Evolutionary conservation across 73 alveolate species (phyloP), one percentile per base, ranked within the genome.

Genomic region (Paramecium tetraurelia): DNA sequence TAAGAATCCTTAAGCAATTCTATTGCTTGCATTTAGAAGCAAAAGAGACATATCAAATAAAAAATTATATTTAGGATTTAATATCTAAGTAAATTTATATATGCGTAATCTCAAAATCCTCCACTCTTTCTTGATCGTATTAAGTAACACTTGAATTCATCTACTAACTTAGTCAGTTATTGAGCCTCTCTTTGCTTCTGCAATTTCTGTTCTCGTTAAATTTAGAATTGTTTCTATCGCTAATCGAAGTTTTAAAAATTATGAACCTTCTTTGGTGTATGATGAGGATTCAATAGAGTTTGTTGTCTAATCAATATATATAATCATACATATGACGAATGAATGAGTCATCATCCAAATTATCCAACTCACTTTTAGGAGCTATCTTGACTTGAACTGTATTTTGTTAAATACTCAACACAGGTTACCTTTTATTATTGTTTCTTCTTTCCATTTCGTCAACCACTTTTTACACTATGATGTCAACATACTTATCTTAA

Each of bases 1-100:
- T 20, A 76, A 16, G 89, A 76, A 76, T 36, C 89, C 89, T 76
- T 76, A 20, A 29, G 89, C 89, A 18, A 76, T 36, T 40, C 89
- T 76, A 40, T 76, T 76, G 69, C 89, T 76, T 18, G 89, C 89
- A 76, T 76, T 76, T 40, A 76, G 46, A 21, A 76, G 59, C 46
- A 76, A 22, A 29, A 76, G 89, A 76, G 70, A 36, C 89, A 76
- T 76, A 46, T 46, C 58, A 46, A 46, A 46, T 46, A 46, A 72
- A 35, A 10, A 12, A 29, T 69, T 69, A 69, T 69, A 22, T 58
- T 22, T 22, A 22, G 38, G 38, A 58, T 58, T 58, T 58, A 58
- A 58, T 58, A 58, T 58, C 76, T 58, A 58, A 58, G 38, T 46
- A 46, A 46, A 46, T 46, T 46, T 46, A 46, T 46, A 46, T 46